Evolutionary conservation across 306 rosid genomes (phyloP).

Genomic region (Sicyos baderoa): DNA sequence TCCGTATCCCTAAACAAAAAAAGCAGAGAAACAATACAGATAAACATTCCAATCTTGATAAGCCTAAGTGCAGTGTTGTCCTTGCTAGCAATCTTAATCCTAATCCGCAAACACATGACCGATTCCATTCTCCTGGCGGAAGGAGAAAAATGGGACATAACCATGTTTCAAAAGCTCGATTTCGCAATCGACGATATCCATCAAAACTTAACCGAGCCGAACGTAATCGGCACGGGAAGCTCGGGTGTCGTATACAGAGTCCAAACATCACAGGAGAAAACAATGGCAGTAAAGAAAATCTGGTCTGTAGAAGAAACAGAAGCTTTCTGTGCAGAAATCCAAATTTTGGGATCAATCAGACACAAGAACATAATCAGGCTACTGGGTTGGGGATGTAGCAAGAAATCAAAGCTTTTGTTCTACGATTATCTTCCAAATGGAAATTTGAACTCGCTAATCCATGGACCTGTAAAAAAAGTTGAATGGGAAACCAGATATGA

Average conservation of each 20-base stretch:
- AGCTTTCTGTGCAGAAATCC: conserved; percentile 57
- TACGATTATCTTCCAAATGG: conserved; percentile 79
- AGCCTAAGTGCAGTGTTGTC: conserved; percentile 37
- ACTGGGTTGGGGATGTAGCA: conserved; percentile 58
- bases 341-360: conserved; percentile 43
- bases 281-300: conserved; percentile 68
- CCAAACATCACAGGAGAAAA: conserved; percentile 41
- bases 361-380: conserved; percentile 69
- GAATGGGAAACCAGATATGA: conserved; percentile 78
- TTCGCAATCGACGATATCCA: conserved; percentile 53
- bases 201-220: conserved; percentile 47
- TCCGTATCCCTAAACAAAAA: conserved; percentile 18
- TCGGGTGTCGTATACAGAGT: conserved; percentile 74
- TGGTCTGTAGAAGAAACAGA: conserved; percentile 61
- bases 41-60: conserved; percentile 44
- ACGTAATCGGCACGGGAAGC: conserved; percentile 72
- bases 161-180: conserved; percentile 64
- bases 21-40: conserved; percentile 32
- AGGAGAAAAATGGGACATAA: conserved; percentile 59
- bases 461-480: conserved; percentile 49
- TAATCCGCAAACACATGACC: conserved; percentile 33
- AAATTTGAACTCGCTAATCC: conserved; percentile 69
- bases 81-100: conserved; percentile 40
- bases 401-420: conserved; percentile 51
- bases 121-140: conserved; percentile 29